Percentiles rank a stretch among this genome's conserved stretches.
phyloP scores from a whole-genome alignment of 2,329 filamentous ascomycete species.

The Colletotrichum lentis region DNA sequence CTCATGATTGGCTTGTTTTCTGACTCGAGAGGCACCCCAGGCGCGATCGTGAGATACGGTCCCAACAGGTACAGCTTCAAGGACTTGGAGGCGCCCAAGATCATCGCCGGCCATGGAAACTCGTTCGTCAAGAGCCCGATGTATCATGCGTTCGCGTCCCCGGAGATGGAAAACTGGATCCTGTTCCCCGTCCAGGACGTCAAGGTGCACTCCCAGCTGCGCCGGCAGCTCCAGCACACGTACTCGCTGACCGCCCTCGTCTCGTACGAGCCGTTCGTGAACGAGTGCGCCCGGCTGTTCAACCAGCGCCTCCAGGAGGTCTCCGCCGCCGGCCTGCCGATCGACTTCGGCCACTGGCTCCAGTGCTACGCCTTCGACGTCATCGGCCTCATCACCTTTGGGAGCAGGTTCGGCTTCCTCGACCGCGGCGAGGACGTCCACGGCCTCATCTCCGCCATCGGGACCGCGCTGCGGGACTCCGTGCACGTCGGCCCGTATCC shows the following conservation, averaged over 20 bases:
- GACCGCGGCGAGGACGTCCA: slow-evolving; percentile 56
- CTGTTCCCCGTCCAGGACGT: slow-evolving; percentile 46
- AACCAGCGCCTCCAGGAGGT: slow-evolving; percentile 49
- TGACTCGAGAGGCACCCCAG: slow-evolving; percentile 37
- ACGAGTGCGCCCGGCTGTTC: slow-evolving; percentile 56
- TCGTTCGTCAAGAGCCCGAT: slow-evolving; percentile 47
- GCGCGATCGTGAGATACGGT: slow-evolving; percentile 54
- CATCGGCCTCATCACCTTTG: slow-evolving; percentile 59
- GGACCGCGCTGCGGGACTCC: slow-evolving; percentile 46
- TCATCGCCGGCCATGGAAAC: slow-evolving; percentile 45
- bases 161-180: slow-evolving; percentile 37
- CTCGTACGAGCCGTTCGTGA: slow-evolving; percentile 58
- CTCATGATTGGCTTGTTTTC: background rate
- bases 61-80: slow-evolving; percentile 58
- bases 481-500: slow-evolving; percentile 40
- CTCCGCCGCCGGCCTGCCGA: slow-evolving; percentile 39
- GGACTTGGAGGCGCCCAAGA: slow-evolving; percentile 51
- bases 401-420: slow-evolving; percentile 53
- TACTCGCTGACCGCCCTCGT: slow-evolving; percentile 59
- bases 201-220: slow-evolving; percentile 47
- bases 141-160: slow-evolving; percentile 44
- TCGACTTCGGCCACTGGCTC: slow-evolving; percentile 55
- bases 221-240: slow-evolving; percentile 53
- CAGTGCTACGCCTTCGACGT: slow-evolving; percentile 61
- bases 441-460: slow-evolving; percentile 51